phyloP scores from a whole-genome alignment of 495 filamentous ascomycete genomes.

The Daldinia grandis region DNA sequence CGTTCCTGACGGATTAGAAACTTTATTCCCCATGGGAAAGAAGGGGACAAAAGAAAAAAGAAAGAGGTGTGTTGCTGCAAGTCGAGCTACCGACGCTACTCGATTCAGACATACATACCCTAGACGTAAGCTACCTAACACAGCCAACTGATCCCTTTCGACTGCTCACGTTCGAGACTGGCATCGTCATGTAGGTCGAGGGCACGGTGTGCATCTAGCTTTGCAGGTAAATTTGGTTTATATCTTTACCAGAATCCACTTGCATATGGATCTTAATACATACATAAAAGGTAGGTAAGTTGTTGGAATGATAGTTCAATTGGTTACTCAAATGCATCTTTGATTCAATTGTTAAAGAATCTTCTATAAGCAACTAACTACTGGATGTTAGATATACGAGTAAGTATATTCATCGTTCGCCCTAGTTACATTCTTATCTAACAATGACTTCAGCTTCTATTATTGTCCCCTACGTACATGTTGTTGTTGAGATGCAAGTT shows the following conservation, averaged over 20 bases:
- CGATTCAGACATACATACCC: conserved; percentile 19
- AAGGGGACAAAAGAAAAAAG: conserved; percentile 4
- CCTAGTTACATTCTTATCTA: not conserved
- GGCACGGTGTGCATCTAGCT: not conserved
- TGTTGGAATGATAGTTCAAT: not conserved
- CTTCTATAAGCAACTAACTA: no score
- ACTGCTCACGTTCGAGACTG: conserved; percentile 11
- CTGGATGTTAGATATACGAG: no score
- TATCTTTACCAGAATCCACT: not conserved
- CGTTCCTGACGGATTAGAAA: conserved; percentile 22
- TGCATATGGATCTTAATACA: not conserved
- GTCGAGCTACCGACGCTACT: conserved; percentile 7
- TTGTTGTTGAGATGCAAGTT: conserved; percentile 7
- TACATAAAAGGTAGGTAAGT: no score
- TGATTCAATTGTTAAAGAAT: conserved; percentile 17
- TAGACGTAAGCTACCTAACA: conserved; percentile 2
- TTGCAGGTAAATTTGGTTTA: not conserved
- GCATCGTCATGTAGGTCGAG: not conserved
- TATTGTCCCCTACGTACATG: conserved; percentile 21
- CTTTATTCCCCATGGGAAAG: conserved; percentile 8
- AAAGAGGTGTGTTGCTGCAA: conserved; percentile 4
- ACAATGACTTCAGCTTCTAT: conserved; percentile 36
- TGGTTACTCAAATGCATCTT: not conserved
- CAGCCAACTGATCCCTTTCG: conserved; percentile 17
- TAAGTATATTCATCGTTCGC: not conserved